Conservation (phyloP, 2,329 filamentous ascomycete genomes). For the Pyricularia sp. region DNA sequence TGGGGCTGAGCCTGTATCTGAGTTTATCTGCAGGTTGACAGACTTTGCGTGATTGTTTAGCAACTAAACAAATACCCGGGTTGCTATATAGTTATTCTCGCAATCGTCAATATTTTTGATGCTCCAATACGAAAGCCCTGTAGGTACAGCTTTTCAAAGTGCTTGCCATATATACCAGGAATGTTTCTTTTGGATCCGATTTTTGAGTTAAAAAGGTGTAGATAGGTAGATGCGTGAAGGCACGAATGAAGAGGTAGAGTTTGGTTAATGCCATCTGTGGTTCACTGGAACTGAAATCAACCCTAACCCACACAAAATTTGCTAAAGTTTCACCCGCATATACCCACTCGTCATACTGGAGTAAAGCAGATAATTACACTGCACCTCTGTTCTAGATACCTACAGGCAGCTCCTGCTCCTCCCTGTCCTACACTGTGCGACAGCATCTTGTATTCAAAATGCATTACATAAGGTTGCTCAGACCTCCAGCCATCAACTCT, state of each 20-base stretch:
- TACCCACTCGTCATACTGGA: background rate
- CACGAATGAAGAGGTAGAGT: no score
- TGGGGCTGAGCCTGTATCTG: no score
- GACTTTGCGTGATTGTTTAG: no score
- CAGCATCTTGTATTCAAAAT: constrained; percentile 22
- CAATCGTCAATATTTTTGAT: no score
- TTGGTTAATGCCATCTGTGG: background rate
- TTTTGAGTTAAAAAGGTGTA: background rate
- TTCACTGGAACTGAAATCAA: background rate
- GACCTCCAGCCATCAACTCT: constrained; percentile 27
- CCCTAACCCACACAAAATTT: background rate
- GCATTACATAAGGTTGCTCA: constrained; percentile 49
- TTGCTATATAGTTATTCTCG: no score
- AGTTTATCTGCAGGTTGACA: no score
- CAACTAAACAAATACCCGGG: no score
- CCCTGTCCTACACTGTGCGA: background rate
- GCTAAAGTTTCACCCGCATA: background rate
- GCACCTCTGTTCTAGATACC: background rate
- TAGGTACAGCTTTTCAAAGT: no score
- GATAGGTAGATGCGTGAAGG: background rate
- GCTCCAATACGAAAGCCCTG: no score
- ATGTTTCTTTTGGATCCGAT: background rate
- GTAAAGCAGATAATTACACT: no score
- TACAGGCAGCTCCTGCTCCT: no score
- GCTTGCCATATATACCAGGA: no score